Conservation (phyloP, 768 basidiomycete species). For the Dioszegia aurantiaca region DNA sequence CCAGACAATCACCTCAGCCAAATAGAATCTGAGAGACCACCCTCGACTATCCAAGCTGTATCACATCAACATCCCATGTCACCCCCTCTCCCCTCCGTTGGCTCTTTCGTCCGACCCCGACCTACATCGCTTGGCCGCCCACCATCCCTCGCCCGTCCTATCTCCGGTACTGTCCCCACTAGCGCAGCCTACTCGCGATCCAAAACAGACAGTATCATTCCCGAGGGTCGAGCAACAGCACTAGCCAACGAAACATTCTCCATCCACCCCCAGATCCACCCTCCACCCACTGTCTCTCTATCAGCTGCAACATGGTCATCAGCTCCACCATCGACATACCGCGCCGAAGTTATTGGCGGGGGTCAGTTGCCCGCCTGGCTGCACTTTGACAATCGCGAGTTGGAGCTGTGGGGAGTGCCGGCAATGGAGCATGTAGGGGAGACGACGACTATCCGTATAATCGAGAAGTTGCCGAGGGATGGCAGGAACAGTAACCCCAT, state of each 20-base stretch:
- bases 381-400: slow-evolving; percentile 49
- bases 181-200: slow-evolving; percentile 13
- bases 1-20: slow-evolving; percentile 21
- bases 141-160: slow-evolving; percentile 13
- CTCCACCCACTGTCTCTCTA: slow-evolving; percentile 47
- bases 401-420: slow-evolving; percentile 52
- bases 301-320: slow-evolving; percentile 51
- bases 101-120: slow-evolving; percentile 41
- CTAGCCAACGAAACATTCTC: slow-evolving; percentile 51
- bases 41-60: slow-evolving; percentile 45
- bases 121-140: slow-evolving; percentile 19
- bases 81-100: slow-evolving; percentile 48
- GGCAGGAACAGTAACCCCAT: slow-evolving; percentile 46
- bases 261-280: slow-evolving; percentile 49
- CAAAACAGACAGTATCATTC: slow-evolving; percentile 13
- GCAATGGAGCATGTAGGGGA: slow-evolving; percentile 33
- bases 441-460: slow-evolving; percentile 37
- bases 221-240: slow-evolving; percentile 44
- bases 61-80: slow-evolving; percentile 35
- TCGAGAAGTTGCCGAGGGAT: slow-evolving; percentile 45
- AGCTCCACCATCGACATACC: slow-evolving; percentile 47
- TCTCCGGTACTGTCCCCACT: slow-evolving; percentile 1
- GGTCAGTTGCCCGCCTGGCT: slow-evolving; percentile 45
- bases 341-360: slow-evolving; percentile 45
- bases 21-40: slow-evolving; percentile 1